Evolutionary conservation across 2,329 filamentous ascomycete species (phyloP), one percentile per base, ranked within the genome.

Genomic region (Alternaria angustiovoidea): DNA sequence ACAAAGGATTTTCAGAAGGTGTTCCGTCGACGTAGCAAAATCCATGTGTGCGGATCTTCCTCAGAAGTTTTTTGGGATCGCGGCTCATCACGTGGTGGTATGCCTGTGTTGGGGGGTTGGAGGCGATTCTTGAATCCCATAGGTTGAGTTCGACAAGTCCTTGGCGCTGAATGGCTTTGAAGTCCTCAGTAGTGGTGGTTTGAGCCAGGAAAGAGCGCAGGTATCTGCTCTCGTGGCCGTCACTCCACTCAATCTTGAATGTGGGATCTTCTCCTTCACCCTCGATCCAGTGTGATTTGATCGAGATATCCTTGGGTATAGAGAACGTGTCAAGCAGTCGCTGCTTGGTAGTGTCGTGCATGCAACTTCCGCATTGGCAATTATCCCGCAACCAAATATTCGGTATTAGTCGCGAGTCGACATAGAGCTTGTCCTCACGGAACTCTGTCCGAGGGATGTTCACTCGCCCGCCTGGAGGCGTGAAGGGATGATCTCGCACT

Each of bases 11-110:
- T 1, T 61, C 46, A 22, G 64, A 59, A 12, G 93, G 92, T 14
- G 90, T 90, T 43, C 84, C 82, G 48, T 88, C 84, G 16, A 97
- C 87, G 72, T 94, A 94, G 68, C 86, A 91, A 74, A 96, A 93
- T 3, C 94, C 94, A 63, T 86, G 87, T 61, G 80, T 76, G 60
- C 86, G 86, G 68, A 96, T 90, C 36, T 86, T 83, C 22, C 83
- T 76, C 26, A 85, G 84, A 28, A 95, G 81, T 85, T 12, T 77
- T 69, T 20, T 87, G 83, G 14, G 12, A 2, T 14, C 51, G 5
- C 14, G 53, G 11, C 20, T 83, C 80, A 12, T 76, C 7, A 54
- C 32, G 22, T 42, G 12, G 5, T 18, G 6, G 18, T 52, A 36
- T 4, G 12, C 1, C 2, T 47, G 84, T 1, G 81, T 83, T 0